phyloP scores from a whole-genome alignment of 179 eudicot genomes.

The Beta macrorhiza region DNA sequence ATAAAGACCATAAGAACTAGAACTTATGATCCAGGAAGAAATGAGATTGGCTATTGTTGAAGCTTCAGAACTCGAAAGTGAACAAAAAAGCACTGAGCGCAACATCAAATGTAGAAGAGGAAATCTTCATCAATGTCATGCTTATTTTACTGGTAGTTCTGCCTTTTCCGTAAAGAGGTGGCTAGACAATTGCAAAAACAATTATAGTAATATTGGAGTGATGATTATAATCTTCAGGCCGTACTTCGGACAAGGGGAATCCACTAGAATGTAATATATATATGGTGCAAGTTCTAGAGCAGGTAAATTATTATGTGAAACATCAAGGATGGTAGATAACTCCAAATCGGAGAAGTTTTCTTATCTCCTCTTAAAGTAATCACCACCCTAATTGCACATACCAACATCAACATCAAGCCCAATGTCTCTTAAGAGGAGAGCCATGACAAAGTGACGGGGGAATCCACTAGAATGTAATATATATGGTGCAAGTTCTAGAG shows the following conservation, averaged over 20 bases:
- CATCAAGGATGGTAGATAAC: background rate
- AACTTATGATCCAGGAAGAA: background rate
- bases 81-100: background rate
- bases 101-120: background rate
- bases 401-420: too few species aligned
- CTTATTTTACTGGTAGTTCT: background rate
- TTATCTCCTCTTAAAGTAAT: background rate
- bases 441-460: too few species aligned
- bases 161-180: background rate
- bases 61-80: background rate
- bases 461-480: background rate
- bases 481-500: background rate
- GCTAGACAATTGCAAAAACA: background rate
- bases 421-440: too few species aligned
- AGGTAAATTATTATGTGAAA: background rate
- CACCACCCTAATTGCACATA: too few species aligned
- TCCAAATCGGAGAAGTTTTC: background rate
- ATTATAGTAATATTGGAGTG: background rate
- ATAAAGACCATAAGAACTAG: background rate
- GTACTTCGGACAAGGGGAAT: background rate
- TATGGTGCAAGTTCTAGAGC: background rate
- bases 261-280: background rate
- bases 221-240: background rate
- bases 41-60: background rate
- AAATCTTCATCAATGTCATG: background rate